Percentiles rank a stretch among this genome's conserved stretches.
Evolutionary conservation across 176 grass and related monocot genomes (phyloP).

Genomic region (Rhynchospora breviuscula): DNA sequence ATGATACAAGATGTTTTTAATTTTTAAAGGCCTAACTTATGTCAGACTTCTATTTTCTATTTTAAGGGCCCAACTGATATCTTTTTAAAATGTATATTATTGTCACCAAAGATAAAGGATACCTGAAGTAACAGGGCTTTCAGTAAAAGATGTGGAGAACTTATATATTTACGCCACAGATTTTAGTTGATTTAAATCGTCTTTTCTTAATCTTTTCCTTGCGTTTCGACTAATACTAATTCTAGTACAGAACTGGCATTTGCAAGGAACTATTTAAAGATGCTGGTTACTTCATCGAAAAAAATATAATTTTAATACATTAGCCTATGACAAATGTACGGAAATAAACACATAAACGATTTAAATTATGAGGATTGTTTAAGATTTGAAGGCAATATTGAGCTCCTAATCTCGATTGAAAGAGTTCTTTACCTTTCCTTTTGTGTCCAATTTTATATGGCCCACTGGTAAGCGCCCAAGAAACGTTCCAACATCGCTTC

Average conservation of each 20-base stretch:
- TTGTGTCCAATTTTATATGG: neutral
- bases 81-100: neutral
- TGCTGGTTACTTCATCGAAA: neutral
- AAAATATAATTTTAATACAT: neutral
- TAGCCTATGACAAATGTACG: neutral
- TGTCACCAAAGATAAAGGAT: neutral
- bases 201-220: neutral
- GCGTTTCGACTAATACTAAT: neutral
- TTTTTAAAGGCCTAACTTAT: neutral
- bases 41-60: neutral
- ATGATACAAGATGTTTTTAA: neutral
- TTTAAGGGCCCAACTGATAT: neutral
- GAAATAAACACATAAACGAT: neutral
- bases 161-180: neutral
- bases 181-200: neutral
- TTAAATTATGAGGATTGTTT: too few species aligned
- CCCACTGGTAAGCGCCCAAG: neutral
- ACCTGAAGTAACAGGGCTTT: constrained; percentile 83
- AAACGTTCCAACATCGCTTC: neutral
- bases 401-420: too few species aligned
- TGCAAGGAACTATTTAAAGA: neutral
- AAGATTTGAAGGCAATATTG: too few species aligned
- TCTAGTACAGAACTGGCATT: neutral
- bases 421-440: too few species aligned
- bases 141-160: constrained; percentile 4